These are phyloP conservation scores for Pugionium cornutum DNA, from an alignment of 345 rosid species.

Conservation along the genomic window DNA sequence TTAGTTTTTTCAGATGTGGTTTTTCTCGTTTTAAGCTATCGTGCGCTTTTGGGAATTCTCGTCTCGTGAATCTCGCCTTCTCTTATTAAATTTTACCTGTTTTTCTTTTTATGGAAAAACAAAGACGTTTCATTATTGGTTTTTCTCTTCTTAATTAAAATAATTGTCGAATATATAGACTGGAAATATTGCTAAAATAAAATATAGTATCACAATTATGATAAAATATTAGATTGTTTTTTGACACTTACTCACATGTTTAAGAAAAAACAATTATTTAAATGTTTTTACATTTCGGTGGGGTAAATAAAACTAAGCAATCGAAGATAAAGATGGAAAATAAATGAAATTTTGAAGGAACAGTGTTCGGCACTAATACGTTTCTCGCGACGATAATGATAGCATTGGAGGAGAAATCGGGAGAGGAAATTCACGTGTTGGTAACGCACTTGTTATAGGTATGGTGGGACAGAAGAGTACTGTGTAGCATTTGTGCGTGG, in stretches of 20 bases:
- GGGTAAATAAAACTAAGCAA: not conserved
- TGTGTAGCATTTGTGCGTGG: constrained; percentile 56
- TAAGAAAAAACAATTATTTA: too few relatives aligned
- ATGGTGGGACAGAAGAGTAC: constrained; percentile 49
- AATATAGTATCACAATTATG: too few relatives aligned
- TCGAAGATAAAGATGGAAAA: not conserved
- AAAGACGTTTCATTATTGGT: constrained; percentile 37
- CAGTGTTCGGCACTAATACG: constrained; percentile 2
- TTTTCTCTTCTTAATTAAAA: constrained; percentile 9
- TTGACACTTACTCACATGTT: too few relatives aligned
- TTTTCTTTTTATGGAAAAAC: constrained; percentile 35
- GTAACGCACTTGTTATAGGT: constrained; percentile 33
- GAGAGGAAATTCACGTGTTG: constrained; percentile 44
- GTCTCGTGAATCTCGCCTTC: constrained; percentile 26
- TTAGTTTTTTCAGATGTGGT: too few relatives aligned
- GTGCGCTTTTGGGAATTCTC: constrained; percentile 35
- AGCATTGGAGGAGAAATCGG: constrained; percentile 9
- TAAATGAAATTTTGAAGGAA: too few relatives aligned
- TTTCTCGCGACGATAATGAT: constrained; percentile 15
- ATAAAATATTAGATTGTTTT: too few relatives aligned
- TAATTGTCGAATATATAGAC: constrained; percentile 1
- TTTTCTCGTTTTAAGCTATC: not conserved
- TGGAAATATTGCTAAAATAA: too few relatives aligned
- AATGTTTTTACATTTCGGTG: too few relatives aligned
- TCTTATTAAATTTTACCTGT: constrained; percentile 35